phyloP scores from a whole-genome alignment of 75 land plant species.

The Chamaecyparis obtusa region DNA sequence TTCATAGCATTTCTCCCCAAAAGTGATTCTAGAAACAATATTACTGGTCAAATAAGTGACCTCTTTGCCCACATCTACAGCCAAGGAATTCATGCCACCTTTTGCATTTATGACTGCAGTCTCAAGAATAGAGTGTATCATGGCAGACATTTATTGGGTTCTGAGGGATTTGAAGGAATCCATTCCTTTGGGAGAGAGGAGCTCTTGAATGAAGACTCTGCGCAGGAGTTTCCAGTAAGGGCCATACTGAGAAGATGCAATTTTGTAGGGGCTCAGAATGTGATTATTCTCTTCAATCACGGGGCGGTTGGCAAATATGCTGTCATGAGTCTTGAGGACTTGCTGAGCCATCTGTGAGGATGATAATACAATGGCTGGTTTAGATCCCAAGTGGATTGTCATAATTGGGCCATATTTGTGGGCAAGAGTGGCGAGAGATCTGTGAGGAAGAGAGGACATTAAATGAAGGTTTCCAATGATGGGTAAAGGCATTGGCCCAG shows the following conservation, averaged over 20 bases:
- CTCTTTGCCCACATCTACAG: background rate
- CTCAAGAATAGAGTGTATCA: background rate
- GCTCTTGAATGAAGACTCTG: conserved; percentile 19
- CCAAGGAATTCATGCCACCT: background rate
- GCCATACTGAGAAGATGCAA: conserved; percentile 20
- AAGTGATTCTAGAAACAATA: background rate
- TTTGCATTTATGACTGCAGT: background rate
- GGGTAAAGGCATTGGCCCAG: background rate
- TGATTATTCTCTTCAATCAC: background rate
- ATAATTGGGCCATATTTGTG: conserved; percentile 3
- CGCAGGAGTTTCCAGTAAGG: conserved; percentile 32
- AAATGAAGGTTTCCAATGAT: background rate
- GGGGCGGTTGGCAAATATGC: background rate
- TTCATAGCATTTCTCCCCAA: background rate
- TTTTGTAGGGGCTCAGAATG: background rate
- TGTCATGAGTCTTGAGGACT: conserved; percentile 13
- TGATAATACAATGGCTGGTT: conserved; percentile 2
- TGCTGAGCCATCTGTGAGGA: background rate
- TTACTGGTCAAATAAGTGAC: background rate
- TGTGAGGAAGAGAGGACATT: background rate
- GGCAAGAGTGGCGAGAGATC: background rate
- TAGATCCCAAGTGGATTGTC: background rate
- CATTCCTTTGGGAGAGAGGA: conserved; percentile 18
- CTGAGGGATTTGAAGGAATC: conserved; percentile 4
- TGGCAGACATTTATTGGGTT: conserved; percentile 15